These are phyloP conservation scores for Pestalotiopsis sp. DNA, from an alignment of 2,329 filamentous ascomycete genomes.

Conservation along the genomic window DNA sequence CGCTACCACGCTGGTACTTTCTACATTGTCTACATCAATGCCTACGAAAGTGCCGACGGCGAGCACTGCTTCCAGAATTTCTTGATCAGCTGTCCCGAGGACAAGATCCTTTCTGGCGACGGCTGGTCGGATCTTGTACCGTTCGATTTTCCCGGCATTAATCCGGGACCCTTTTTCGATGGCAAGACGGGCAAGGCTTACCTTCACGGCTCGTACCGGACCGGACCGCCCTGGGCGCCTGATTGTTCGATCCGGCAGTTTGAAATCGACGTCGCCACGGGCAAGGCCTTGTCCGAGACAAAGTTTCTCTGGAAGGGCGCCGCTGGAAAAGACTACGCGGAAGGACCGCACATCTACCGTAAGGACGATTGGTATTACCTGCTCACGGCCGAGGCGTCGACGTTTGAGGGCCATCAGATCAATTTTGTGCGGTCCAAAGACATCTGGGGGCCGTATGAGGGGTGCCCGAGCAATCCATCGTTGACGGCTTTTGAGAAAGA, in stretches of 20 bases:
- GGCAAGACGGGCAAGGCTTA: neutral
- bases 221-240: neutral
- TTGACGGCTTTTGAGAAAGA: constrained; percentile 31
- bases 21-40: neutral
- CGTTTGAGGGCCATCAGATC: constrained; percentile 34
- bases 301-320: constrained; percentile 30
- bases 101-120: neutral
- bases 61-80: neutral
- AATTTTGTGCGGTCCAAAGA: constrained; percentile 34
- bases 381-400: constrained; percentile 46
- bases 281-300: neutral
- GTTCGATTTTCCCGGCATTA: neutral
- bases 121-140: neutral
- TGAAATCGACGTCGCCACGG: neutral
- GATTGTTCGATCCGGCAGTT: neutral
- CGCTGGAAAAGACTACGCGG: constrained; percentile 30
- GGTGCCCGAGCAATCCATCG: constrained; percentile 36
- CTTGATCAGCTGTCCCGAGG: neutral
- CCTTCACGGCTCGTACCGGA: neutral
- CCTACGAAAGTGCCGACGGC: neutral
- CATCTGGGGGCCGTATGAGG: constrained; percentile 37
- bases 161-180: neutral
- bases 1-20: neutral
- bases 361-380: constrained; percentile 42
- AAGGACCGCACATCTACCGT: constrained; percentile 40